phyloP scores from a whole-genome alignment of 1,284 basidiomycete genomes.

The Gymnopus androsaceus region DNA sequence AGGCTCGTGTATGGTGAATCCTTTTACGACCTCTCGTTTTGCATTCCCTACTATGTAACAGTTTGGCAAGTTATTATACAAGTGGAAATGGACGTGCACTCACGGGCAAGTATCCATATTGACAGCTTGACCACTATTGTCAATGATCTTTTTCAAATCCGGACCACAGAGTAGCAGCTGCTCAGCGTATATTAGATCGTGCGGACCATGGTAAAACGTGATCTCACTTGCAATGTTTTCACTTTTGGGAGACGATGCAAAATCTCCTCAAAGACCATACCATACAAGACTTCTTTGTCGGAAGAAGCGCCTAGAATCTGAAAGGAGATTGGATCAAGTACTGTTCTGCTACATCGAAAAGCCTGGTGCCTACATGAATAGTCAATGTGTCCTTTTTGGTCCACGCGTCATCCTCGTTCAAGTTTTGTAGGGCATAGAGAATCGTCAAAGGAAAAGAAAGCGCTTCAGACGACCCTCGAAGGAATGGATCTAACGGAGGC shows the following conservation, averaged over 20 bases:
- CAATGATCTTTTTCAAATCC: slow-evolving; percentile 22
- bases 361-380: slow-evolving; percentile 30
- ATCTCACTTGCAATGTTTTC: slow-evolving; percentile 31
- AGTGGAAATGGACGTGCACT: slow-evolving; percentile 10
- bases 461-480: slow-evolving; percentile 27
- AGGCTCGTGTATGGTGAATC: slow-evolving; percentile 16
- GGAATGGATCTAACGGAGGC: slow-evolving; percentile 12
- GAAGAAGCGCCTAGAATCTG: slow-evolving; percentile 34
- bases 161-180: slow-evolving; percentile 35
- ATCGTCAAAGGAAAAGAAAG: slow-evolving; percentile 38
- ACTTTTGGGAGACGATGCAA: slow-evolving; percentile 37
- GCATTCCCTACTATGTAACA: slow-evolving; percentile 16
- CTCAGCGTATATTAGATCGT: not conserved
- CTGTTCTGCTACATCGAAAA: not conserved
- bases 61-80: not conserved
- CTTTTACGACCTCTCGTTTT: slow-evolving; percentile 14
- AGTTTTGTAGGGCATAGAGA: slow-evolving; percentile 31
- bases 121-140: slow-evolving; percentile 13
- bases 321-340: not conserved
- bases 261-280: slow-evolving; percentile 37
- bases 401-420: slow-evolving; percentile 30
- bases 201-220: not conserved
- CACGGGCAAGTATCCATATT: slow-evolving; percentile 35
- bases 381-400: slow-evolving; percentile 30
- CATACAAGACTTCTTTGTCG: slow-evolving; percentile 26